Conservation (phyloP, 2,329 filamentous ascomycete genomes). For the Neophaeococcomyces mojaviensis region DNA sequence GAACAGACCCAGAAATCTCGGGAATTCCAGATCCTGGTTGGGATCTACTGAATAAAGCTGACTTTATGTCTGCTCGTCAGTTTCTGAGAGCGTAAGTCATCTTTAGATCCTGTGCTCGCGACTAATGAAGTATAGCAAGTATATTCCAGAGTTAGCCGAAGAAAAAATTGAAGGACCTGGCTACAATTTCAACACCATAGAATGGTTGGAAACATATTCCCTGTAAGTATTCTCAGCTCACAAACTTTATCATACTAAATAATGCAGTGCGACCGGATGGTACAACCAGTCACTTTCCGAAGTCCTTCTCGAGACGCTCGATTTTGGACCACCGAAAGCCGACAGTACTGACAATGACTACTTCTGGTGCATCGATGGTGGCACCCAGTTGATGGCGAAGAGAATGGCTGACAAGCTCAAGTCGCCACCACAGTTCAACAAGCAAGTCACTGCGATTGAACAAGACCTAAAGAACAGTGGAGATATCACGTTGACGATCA, state of each 20-base stretch:
- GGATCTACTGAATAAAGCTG: not conserved
- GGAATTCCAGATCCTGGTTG: not conserved
- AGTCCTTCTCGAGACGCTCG: constrained; percentile 28
- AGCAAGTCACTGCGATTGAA: constrained; percentile 5
- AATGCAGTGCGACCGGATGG: constrained; percentile 9
- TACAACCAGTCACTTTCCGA: constrained; percentile 33
- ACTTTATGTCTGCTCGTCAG: constrained; percentile 1
- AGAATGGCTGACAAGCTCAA: constrained; percentile 21
- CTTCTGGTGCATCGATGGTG: constrained; percentile 30
- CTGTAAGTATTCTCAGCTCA: not conserved
- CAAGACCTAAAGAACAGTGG: constrained; percentile 14
- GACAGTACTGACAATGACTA: not conserved
- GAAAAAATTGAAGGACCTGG: not conserved
- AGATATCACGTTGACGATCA: not conserved
- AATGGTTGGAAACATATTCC: constrained; percentile 1
- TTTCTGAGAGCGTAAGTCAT: not conserved
- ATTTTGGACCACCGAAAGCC: constrained; percentile 22
- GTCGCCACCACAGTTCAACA: not conserved
- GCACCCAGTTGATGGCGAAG: constrained; percentile 25
- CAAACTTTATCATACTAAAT: not conserved
- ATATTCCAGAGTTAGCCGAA: not conserved
- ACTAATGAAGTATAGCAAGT: not conserved
- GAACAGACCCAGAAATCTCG: not conserved
- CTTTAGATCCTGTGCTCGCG: not conserved
- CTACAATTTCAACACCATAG: constrained; percentile 2